Evolutionary conservation across 2,329 filamentous ascomycete species (phyloP).

Genomic region (Colletotrichum neosansevieriae): DNA sequence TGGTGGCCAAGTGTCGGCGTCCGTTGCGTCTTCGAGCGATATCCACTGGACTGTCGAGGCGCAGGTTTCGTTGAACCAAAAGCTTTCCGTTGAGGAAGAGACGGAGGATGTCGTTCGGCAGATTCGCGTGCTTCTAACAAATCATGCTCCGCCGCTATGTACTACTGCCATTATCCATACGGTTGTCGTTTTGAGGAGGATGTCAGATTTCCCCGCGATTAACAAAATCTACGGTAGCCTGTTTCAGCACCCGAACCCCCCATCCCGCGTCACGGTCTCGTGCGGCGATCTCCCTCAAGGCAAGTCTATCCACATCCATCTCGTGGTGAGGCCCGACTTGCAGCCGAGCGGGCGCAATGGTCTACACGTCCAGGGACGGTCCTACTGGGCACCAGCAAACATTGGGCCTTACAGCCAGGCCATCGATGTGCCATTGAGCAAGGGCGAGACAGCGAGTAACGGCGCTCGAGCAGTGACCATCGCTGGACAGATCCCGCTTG

Average conservation of each 20-base stretch:
- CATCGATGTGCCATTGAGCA: conserved; percentile 63
- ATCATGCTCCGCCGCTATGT: conserved; percentile 48
- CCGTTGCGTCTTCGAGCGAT: conserved; percentile 12
- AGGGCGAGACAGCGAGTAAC: conserved; percentile 28
- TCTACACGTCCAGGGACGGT: conserved; percentile 91
- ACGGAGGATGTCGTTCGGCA: conserved; percentile 60
- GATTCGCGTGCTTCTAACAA: conserved; percentile 57
- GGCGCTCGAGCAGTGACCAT: conserved; percentile 67
- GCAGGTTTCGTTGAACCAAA: conserved; percentile 35
- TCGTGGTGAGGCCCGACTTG: conserved; percentile 54
- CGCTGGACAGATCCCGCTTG: conserved; percentile 91
- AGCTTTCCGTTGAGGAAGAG: conserved; percentile 58
- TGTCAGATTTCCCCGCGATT: conserved; percentile 81
- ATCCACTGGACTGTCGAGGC: conserved; percentile 56
- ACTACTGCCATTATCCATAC: conserved; percentile 64
- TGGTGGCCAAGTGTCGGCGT: not conserved
- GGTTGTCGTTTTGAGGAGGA: conserved; percentile 79
- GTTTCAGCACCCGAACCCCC: conserved; percentile 84
- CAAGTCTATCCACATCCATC: conserved; percentile 70
- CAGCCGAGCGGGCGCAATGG: conserved; percentile 60
- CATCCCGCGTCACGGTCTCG: conserved; percentile 85
- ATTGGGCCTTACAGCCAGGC: conserved; percentile 98
- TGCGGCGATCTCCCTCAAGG: conserved; percentile 77
- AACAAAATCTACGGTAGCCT: conserved; percentile 82
- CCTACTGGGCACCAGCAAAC: conserved; percentile 98